Conservation (phyloP, 1,284 basidiomycete genomes). For the Trichosporon ovoides region DNA sequence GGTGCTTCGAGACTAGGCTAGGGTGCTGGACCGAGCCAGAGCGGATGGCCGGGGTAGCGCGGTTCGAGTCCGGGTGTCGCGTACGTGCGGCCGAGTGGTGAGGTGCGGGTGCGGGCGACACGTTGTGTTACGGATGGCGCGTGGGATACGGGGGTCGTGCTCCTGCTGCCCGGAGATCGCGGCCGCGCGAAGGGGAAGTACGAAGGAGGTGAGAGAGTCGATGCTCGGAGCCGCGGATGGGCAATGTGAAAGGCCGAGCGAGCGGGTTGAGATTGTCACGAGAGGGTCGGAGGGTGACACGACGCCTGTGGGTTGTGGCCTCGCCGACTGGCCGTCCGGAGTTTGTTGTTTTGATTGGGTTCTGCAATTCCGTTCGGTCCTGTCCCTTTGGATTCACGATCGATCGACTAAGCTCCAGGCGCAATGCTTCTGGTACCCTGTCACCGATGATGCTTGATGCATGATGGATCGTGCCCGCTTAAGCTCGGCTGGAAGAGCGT, state of each 20-base stretch:
- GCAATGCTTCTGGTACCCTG: not conserved
- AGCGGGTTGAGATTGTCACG: not conserved
- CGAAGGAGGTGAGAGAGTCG: not conserved
- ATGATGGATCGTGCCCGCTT: slow-evolving; percentile 2
- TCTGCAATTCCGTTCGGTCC: not conserved
- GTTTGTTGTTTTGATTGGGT: slow-evolving; percentile 4
- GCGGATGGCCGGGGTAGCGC: no score
- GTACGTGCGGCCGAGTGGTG: no score
- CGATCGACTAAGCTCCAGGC: not conserved
- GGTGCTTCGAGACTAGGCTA: no score
- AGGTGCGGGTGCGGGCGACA: no score
- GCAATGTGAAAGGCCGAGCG: slow-evolving; percentile 3
- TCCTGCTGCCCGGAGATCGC: not conserved
- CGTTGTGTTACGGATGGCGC: no score
- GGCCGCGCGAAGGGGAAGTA: not conserved
- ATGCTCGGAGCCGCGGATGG: not conserved
- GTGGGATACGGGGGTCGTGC: no score
- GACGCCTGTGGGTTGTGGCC: not conserved
- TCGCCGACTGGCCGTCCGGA: not conserved
- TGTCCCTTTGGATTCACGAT: not conserved
- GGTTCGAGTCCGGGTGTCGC: no score
- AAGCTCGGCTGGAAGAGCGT: slow-evolving; percentile 2
- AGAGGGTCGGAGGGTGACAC: slow-evolving; percentile 4
- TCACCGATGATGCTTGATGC: not conserved
- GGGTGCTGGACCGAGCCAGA: no score